Percentiles rank a stretch among this genome's conserved stretches.
These are phyloP conservation scores for Gaeumannomyces sp. DNA, from an alignment of 2,329 filamentous ascomycete genomes.

Conservation along the genomic window DNA sequence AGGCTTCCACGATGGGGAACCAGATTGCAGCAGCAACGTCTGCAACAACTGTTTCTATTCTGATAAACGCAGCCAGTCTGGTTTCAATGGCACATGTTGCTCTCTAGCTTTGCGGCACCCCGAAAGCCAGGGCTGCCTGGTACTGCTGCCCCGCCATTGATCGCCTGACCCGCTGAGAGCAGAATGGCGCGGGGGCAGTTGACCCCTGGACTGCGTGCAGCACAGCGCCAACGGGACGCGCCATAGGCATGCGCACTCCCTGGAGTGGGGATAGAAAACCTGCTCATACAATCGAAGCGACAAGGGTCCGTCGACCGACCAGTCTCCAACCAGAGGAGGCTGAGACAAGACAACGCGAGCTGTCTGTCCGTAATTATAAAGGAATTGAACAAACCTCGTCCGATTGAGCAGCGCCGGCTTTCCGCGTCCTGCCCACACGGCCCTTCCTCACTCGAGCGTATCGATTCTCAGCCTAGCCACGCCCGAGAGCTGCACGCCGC, in stretches of 20 bases:
- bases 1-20: too few species aligned
- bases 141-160: constrained; percentile 4
- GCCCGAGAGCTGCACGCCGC: not conserved
- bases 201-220: too few species aligned
- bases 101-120: not conserved
- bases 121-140: too few species aligned
- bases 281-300: constrained; percentile 5
- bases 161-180: constrained; percentile 2
- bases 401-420: not conserved
- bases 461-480: not conserved
- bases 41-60: too few species aligned
- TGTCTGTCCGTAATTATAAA: not conserved
- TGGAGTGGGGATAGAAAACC: constrained; percentile 10
- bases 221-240: too few species aligned
- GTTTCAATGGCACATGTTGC: too few species aligned
- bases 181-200: too few species aligned
- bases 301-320: not conserved
- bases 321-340: not conserved
- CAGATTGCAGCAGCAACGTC: too few species aligned
- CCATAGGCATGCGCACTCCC: not conserved
- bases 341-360: constrained; percentile 2
- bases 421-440: not conserved
- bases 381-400: not conserved
- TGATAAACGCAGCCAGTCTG: too few species aligned
- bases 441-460: not conserved